These are phyloP conservation scores for Besnoitia besnoiti DNA, from an alignment of 169 alveolate species.

Conservation along the genomic window DNA sequence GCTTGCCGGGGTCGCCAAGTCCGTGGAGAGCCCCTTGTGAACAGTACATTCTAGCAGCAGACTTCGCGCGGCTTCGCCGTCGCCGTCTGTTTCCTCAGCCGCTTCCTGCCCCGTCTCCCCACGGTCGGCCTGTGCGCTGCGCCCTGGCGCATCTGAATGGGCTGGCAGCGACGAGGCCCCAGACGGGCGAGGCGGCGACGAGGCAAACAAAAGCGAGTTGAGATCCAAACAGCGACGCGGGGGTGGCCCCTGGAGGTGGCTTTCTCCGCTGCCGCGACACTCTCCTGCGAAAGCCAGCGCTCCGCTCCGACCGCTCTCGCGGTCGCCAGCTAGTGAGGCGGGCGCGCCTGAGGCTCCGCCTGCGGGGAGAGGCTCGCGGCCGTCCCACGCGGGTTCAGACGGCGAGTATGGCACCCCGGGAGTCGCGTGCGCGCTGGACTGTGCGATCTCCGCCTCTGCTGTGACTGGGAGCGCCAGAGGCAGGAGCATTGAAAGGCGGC, in stretches of 20 bases:
- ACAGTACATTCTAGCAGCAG: neutral
- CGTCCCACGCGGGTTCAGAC: too few species aligned
- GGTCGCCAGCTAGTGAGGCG: too few species aligned
- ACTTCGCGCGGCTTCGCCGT: neutral
- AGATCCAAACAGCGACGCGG: neutral
- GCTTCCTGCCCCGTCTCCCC: neutral
- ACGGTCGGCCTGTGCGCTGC: neutral
- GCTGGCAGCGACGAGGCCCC: too few species aligned
- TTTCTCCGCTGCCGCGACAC: too few species aligned
- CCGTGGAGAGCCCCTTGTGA: neutral
- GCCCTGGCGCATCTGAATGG: neutral
- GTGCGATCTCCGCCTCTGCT: neutral
- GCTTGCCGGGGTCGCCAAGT: neutral
- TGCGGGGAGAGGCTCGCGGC: too few species aligned
- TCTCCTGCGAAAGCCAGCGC: too few species aligned
- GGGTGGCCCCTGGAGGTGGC: too few species aligned
- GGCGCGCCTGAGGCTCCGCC: too few species aligned
- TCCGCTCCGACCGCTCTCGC: too few species aligned
- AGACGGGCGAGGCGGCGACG: too few species aligned
- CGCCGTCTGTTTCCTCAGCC: neutral
- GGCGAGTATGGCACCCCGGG: too few species aligned
- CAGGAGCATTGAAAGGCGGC: neutral
- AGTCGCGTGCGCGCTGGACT: too few species aligned
- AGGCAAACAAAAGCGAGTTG: neutral
- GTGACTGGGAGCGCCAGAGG: constrained; percentile 5